Base-by-base conservation (phyloP, 2,329 filamentous ascomycete genomes). In the Calonectria montana region DNA sequence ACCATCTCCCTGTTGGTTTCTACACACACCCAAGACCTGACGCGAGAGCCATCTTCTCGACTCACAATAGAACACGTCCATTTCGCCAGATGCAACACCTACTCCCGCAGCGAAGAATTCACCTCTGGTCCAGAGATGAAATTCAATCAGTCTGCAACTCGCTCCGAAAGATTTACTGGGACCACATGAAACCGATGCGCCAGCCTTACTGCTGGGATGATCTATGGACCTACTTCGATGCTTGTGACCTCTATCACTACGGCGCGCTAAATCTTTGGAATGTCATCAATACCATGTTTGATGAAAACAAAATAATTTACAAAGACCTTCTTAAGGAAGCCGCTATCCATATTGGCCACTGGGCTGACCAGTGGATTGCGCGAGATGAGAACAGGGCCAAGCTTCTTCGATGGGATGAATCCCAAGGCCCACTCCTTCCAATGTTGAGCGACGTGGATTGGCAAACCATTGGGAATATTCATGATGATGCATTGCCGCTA, bases 181-280 rank as follows among this genome's bases (percentile, higher is more conserved):
- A 80, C 1, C 65, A 77, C 13, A 82, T 87, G 79, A 82, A 79
- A 70, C 39, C 41, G 1, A 83, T 86, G 79, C 72, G 65, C 23
- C 53, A 77, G 23, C 82, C 80, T 2, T 18, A 77, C 31, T 79
- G 67, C 72, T 86, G 83, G 79, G 81, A 83, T 41, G 84, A 87
- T 29, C 78, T 89, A 25, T 88, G 85, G 80, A 75, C 78, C 2
- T 89, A 86, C 73, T 90, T 87, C 59, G 88, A 89, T 73, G 82
- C 83, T 1, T 70, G 78, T 12, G 88, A 89, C 62, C 79, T 90
- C 31, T 89, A 87, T 77, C 59, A 82, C 41, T 80, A 84, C 15
- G 88, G 88, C 9, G 85, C 84, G 0, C 80, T 84, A 71, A 90
- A 90, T 72, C 80, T 89, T 15, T 87, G 84, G 84, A 86, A 85